A percentile compares a stretch with the other conserved stretches of the same genome.
Evolutionary conservation across 139 green algal species (phyloP).

Genomic region (Raphidocelis subcapitata): DNA sequence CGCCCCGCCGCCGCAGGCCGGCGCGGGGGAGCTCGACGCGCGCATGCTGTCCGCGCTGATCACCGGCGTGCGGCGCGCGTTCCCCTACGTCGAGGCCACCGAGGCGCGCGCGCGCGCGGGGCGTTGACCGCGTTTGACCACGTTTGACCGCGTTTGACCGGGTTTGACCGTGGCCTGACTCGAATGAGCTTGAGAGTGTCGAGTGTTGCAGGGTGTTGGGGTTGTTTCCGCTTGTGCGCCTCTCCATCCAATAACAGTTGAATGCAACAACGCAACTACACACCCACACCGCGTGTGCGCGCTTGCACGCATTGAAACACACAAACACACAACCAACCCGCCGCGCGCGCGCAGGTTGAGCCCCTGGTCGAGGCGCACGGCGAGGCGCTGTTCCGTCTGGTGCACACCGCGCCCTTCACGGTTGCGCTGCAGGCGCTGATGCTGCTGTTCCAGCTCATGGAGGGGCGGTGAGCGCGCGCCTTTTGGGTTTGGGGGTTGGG

Average conservation of each 20-base stretch:
- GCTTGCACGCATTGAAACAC: too few species aligned
- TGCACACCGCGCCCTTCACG: constrained; percentile 82
- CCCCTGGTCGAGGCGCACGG: constrained; percentile 44
- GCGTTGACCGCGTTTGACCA: too few species aligned
- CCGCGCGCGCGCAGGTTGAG: constrained; percentile 31
- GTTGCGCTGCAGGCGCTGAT: constrained; percentile 80
- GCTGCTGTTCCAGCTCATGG: constrained; percentile 86
- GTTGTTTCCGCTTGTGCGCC: too few species aligned
- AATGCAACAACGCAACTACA: too few species aligned
- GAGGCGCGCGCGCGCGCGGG: not conserved
- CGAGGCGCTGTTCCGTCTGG: constrained; percentile 84
- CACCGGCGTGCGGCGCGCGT: constrained; percentile 88
- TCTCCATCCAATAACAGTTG: too few species aligned
- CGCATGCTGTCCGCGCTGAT: constrained; percentile 83
- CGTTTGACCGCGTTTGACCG: too few species aligned
- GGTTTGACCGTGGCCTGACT: not conserved
- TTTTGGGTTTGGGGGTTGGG: not conserved
- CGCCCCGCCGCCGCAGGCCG: not conserved
- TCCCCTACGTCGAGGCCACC: constrained; percentile 77
- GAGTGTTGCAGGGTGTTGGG: not conserved
- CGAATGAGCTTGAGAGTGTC: not conserved
- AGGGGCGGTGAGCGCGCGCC: constrained; percentile 4
- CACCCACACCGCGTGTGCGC: too few species aligned
- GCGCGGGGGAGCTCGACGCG: constrained; percentile 49
- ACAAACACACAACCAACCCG: too few species aligned